These are phyloP conservation scores for Calcarisporium arbuscula DNA, from an alignment of 2,329 filamentous ascomycete genomes.

Conservation along the genomic window DNA sequence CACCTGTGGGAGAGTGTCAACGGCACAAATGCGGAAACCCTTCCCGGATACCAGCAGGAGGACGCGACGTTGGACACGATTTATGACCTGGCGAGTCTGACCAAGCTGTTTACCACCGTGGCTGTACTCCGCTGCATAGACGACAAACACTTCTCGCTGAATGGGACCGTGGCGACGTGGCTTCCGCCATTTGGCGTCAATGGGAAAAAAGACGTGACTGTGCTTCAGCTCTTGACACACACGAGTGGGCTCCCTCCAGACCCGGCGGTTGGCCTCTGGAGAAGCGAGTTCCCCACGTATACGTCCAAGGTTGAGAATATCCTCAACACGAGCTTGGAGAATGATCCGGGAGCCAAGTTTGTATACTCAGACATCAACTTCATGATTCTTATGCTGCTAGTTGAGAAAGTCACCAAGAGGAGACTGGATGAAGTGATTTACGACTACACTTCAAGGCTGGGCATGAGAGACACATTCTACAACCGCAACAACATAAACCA, in stretches of 20 bases:
- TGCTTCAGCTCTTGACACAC: conserved; percentile 25
- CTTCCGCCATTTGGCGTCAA: conserved; percentile 24
- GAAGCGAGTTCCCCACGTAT: conserved; percentile 13
- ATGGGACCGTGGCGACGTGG: conserved; percentile 22
- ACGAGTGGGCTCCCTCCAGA: conserved; percentile 25
- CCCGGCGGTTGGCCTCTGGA: conserved; percentile 19
- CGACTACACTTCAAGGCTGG: conserved; percentile 17
- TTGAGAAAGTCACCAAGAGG: conserved; percentile 20
- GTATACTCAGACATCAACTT: conserved; percentile 29
- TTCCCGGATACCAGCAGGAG: conserved; percentile 18
- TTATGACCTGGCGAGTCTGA: conserved; percentile 32
- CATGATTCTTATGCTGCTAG: conserved; percentile 23
- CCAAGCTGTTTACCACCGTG: conserved; percentile 29
- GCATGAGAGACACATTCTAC: conserved; percentile 25
- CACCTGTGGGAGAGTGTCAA: conserved; percentile 21
- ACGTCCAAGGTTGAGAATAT: conserved; percentile 19
- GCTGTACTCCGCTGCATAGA: conserved; percentile 25
- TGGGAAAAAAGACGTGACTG: conserved; percentile 26
- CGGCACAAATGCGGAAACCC: conserved; percentile 22
- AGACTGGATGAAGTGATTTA: conserved; percentile 19
- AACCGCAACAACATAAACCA: conserved; percentile 24
- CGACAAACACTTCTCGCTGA: conserved; percentile 14
- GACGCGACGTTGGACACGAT: conserved; percentile 24
- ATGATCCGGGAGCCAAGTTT: conserved; percentile 20
- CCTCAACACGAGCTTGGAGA: conserved; percentile 17